Conservation (phyloP, 1,284 basidiomycete species). For the Entoloma clypeatum region DNA sequence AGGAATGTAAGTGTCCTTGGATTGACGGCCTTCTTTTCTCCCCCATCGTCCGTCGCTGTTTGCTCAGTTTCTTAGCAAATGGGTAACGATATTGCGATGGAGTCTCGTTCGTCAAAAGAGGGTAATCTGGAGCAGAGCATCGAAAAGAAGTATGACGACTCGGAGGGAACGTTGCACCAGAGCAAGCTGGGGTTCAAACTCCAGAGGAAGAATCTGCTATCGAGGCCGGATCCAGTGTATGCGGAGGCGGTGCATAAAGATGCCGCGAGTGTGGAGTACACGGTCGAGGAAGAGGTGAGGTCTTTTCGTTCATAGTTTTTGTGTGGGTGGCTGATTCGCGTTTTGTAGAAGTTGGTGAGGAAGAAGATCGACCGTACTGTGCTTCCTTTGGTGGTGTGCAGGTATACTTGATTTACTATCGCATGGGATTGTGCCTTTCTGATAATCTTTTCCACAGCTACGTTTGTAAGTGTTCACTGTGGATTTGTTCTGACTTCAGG, state of each 20-base stretch:
- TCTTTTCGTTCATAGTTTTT: not conserved
- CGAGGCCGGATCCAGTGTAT: slow-evolving; percentile 38
- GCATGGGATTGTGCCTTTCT: too few species aligned
- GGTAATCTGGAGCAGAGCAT: too few species aligned
- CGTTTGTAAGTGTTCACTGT: too few species aligned
- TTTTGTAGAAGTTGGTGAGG: slow-evolving; percentile 34
- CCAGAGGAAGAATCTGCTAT: slow-evolving; percentile 42
- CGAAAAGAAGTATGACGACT: too few species aligned
- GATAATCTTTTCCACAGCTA: too few species aligned
- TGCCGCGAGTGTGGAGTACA: slow-evolving; percentile 44
- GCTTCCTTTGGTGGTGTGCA: slow-evolving; percentile 44
- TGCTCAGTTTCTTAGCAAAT: too few species aligned
- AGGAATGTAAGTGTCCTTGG: too few species aligned
- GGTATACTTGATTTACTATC: slow-evolving; percentile 31
- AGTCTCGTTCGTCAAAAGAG: too few species aligned
- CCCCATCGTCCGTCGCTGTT: too few species aligned
- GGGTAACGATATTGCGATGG: too few species aligned
- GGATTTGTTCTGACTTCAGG: too few species aligned
- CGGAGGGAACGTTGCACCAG: slow-evolving; percentile 30
- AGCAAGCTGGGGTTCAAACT: slow-evolving; percentile 28
- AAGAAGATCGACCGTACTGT: slow-evolving; percentile 47
- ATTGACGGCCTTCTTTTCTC: too few species aligned
- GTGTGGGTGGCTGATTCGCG: slow-evolving; percentile 4
- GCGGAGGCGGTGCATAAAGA: slow-evolving; percentile 50
- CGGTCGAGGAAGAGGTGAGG: slow-evolving; percentile 43